phyloP scores from a whole-genome alignment of 768 basidiomycete genomes.

The Amanita molliuscula region DNA sequence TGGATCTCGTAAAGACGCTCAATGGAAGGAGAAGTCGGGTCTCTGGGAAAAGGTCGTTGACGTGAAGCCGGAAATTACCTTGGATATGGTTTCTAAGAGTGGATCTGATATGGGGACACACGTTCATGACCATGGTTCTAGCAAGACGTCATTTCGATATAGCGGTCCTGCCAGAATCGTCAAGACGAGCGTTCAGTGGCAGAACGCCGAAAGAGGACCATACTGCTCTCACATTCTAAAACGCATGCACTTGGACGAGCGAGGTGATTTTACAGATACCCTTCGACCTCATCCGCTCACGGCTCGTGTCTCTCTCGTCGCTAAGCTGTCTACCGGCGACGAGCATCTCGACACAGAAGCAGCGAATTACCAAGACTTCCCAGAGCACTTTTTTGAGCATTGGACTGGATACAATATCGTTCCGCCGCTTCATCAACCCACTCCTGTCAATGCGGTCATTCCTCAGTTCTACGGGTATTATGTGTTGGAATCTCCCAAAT shows the following conservation, averaged over 20 bases:
- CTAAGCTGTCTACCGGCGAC: slow-evolving; percentile 34
- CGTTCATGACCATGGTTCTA: neutral
- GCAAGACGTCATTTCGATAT: slow-evolving; percentile 7
- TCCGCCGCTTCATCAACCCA: slow-evolving; percentile 29
- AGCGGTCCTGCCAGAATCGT: slow-evolving; percentile 17
- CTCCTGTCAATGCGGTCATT: slow-evolving; percentile 38
- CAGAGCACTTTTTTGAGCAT: slow-evolving; percentile 34
- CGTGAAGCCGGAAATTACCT: neutral
- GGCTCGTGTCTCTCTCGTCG: slow-evolving; percentile 28
- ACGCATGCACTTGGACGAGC: neutral
- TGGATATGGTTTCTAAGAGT: neutral
- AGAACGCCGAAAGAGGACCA: slow-evolving; percentile 17
- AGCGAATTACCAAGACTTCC: slow-evolving; percentile 33
- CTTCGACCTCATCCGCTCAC: slow-evolving; percentile 20
- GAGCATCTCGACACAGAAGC: slow-evolving; percentile 29
- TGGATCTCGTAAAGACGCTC: slow-evolving; percentile 9
- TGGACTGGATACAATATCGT: slow-evolving; percentile 40
- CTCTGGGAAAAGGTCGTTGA: neutral
- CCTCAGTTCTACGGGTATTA: slow-evolving; percentile 64
- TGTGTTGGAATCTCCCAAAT: slow-evolving; percentile 3
- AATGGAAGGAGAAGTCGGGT: slow-evolving; percentile 12
- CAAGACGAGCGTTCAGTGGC: slow-evolving; percentile 19
- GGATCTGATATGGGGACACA: neutral
- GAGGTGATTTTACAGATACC: neutral
- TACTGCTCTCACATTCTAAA: slow-evolving; percentile 20